Base-by-base conservation (phyloP, 345 rosid species). In the Cardamine resedifolia region DNA sequence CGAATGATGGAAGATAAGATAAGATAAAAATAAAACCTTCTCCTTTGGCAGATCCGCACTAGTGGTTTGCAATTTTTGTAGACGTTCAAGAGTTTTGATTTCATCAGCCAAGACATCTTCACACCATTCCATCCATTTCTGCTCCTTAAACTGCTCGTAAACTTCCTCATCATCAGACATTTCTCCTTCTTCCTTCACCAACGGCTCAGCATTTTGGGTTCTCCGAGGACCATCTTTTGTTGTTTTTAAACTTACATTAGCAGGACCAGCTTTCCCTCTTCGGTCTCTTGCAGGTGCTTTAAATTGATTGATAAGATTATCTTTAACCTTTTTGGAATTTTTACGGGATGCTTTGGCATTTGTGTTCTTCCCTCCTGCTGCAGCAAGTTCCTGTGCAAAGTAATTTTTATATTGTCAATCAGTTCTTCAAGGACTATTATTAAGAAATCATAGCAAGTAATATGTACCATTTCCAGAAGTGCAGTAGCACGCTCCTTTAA, bases 61-160 rank as follows among this genome's bases (percentile, higher is more conserved):
- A 7, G 92, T 95, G 70, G 91, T 86, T 86, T 95, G 99, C 78
- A 95, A 78, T 81, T 72, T 85, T 57, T 90, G 88, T 65, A 95
- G 86, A 39, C 98, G 96, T 62, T 49, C 83, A 68, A 92, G 84
- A 21, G 99, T 96, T 86, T 81, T 92, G 53, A 86, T 83, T 79
- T 92, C 94, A 70, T 72, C 84, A 45, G 68, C 82, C 97, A 96
- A 86, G 48, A 90, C 96, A 77, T 90, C 99, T 82, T 90, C 91
- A 81, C 99, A 96, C 99, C 99, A 96, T 80, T 96, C 99, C 96
- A 83, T 96, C 99, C 99, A 96, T 83, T 96, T 96, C 58, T 85
- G 91, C 85, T 92, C 98, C 88, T 87, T 96, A 56, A 96, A 96
- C 78, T 96, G 99, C 81, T 92, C 98, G 49, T 88, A 86, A 24